A percentile compares a stretch with the other conserved stretches of the same genome.
Evolutionary conservation across 768 basidiomycete species (phyloP).

Genomic region (Russula compacta): DNA sequence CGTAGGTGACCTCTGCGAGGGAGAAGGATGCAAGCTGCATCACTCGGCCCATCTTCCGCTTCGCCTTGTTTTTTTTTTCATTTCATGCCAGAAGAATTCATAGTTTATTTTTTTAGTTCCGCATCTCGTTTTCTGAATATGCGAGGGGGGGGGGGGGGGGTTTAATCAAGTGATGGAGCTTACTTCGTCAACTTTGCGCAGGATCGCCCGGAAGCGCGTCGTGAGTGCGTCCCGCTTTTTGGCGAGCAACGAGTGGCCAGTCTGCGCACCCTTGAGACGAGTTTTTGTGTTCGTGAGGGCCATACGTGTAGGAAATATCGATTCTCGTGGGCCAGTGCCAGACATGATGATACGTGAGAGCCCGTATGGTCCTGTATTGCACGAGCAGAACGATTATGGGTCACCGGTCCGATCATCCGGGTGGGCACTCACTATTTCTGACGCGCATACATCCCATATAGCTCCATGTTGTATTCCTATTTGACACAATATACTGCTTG

Average conservation of each 20-base stretch:
- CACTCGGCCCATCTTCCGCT: conserved; percentile 97
- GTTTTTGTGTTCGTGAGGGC: conserved; percentile 89
- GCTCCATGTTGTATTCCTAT: too few species aligned
- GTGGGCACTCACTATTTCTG: too few species aligned
- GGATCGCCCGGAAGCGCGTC: conserved; percentile 87
- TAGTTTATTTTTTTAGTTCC: not conserved
- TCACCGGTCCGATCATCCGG: conserved; percentile 4
- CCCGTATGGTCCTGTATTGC: not conserved
- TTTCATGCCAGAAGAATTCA: not conserved
- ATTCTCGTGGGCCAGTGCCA: conserved; percentile 82
- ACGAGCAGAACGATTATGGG: not conserved
- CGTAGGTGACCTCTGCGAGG: conserved; percentile 96
- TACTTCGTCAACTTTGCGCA: conserved; percentile 97
- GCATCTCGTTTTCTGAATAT: not conserved
- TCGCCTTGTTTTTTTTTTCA: conserved; percentile 73
- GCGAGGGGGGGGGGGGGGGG: too few species aligned
- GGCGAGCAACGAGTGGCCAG: conserved; percentile 88
- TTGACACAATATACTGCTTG: too few species aligned
- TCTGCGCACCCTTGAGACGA: conserved; percentile 85
- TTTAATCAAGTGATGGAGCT: too few species aligned
- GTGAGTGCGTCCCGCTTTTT: conserved; percentile 98
- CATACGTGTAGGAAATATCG: conserved; percentile 96
- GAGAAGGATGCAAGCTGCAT: conserved; percentile 99
- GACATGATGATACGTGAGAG: conserved; percentile 49
- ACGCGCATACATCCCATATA: too few species aligned